Conservation (phyloP, 805 yeast species). For the Candida succiphila region DNA sequence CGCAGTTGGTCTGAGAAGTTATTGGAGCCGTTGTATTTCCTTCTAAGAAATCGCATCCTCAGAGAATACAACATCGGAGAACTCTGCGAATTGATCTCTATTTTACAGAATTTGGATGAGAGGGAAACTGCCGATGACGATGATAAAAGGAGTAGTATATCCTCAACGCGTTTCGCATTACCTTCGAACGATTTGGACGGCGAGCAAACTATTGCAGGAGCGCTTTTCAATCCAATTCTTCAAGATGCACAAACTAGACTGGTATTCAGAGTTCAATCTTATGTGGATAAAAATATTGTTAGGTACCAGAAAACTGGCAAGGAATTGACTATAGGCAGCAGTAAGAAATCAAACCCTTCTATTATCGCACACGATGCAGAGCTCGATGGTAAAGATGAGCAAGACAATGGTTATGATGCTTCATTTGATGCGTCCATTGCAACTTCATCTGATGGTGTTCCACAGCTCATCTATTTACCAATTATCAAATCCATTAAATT, state of each 20-base stretch:
- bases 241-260: slow-evolving; percentile 74
- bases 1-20: slow-evolving; percentile 52
- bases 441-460: slow-evolving; percentile 4
- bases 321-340: slow-evolving; percentile 52
- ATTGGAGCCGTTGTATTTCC: slow-evolving; percentile 72
- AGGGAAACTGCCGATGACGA: slow-evolving; percentile 47
- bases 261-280: slow-evolving; percentile 68
- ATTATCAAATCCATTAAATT: slow-evolving; percentile 57
- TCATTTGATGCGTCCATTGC: background rate
- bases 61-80: slow-evolving; percentile 59
- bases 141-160: slow-evolving; percentile 5
- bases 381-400: slow-evolving; percentile 2
- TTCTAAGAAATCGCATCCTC: slow-evolving; percentile 53
- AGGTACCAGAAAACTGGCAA: slow-evolving; percentile 57
- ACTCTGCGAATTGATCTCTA: slow-evolving; percentile 66
- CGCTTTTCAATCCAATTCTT: slow-evolving; percentile 58
- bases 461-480: slow-evolving; percentile 47
- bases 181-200: background rate
- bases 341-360: slow-evolving; percentile 1
- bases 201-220: slow-evolving; percentile 32
- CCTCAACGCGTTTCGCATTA: background rate
- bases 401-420: background rate
- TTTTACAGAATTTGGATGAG: slow-evolving; percentile 60
- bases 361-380: slow-evolving; percentile 1
- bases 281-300: slow-evolving; percentile 58